These are phyloP conservation scores for Tephrocybe sp. DNA, from an alignment of 768 basidiomycete genomes.

Conservation along the genomic window DNA sequence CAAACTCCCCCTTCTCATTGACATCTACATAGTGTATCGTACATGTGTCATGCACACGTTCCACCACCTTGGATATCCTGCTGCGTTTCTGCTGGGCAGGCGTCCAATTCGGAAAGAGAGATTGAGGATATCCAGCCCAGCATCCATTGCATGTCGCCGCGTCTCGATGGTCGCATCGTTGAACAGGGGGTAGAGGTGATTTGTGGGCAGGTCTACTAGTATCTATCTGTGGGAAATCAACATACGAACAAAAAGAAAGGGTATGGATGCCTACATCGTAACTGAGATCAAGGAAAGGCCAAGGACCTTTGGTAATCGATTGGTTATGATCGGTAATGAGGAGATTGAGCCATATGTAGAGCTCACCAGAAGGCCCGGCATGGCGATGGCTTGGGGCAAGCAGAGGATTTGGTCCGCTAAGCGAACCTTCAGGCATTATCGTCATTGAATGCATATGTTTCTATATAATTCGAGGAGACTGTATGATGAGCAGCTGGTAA, in stretches of 20 bases:
- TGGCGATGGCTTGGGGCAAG: slow-evolving; percentile 35
- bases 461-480: neutral
- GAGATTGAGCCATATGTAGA: slow-evolving; percentile 8
- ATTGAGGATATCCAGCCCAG: slow-evolving; percentile 46
- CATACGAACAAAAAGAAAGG: neutral
- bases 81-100: slow-evolving; percentile 39
- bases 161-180: slow-evolving; percentile 24
- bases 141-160: slow-evolving; percentile 21
- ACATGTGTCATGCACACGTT: slow-evolving; percentile 20
- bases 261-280: slow-evolving; percentile 19
- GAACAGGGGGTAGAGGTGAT: slow-evolving; percentile 4
- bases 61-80: slow-evolving; percentile 29
- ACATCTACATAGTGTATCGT: slow-evolving; percentile 40
- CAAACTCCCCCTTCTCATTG: slow-evolving; percentile 32
- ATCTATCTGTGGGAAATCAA: slow-evolving; percentile 22
- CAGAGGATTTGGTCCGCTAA: slow-evolving; percentile 22
- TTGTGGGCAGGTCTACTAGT: slow-evolving; percentile 21
- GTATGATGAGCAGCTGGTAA: no score
- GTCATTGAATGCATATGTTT: slow-evolving; percentile 7
- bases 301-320: slow-evolving; percentile 28
- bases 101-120: slow-evolving; percentile 57
- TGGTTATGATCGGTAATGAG: neutral
- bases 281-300: slow-evolving; percentile 36
- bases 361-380: slow-evolving; percentile 39
- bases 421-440: slow-evolving; percentile 4